These are phyloP conservation scores for Heliamphora pulchella DNA, from an alignment of 179 eudicot genomes.

Conservation along the genomic window DNA sequence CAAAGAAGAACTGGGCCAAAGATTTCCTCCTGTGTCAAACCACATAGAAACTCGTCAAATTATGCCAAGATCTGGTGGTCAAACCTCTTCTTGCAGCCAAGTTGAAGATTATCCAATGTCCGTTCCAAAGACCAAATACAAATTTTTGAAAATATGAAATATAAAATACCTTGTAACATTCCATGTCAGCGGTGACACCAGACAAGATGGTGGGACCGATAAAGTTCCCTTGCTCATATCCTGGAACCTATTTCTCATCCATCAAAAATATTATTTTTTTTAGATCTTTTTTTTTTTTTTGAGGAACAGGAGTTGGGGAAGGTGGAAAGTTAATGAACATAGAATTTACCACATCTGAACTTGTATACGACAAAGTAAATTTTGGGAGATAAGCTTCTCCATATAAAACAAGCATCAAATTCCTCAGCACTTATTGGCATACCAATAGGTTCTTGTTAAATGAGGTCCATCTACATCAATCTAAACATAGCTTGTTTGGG, in stretches of 20 bases:
- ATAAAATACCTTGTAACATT: slow-evolving; percentile 76
- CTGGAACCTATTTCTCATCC: slow-evolving; percentile 58
- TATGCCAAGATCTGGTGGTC: slow-evolving; percentile 2
- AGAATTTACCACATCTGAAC: neutral
- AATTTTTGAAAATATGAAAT: neutral
- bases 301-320: neutral
- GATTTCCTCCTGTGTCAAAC: slow-evolving; percentile 70
- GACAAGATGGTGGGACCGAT: slow-evolving; percentile 88
- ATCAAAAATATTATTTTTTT: neutral
- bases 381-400: neutral
- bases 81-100: neutral
- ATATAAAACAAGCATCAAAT: neutral
- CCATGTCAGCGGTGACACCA: slow-evolving; percentile 84
- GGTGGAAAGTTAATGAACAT: neutral
- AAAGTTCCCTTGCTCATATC: slow-evolving; percentile 90
- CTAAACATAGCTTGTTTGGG: slow-evolving; percentile 1
- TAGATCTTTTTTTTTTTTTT: neutral
- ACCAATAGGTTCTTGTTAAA: neutral
- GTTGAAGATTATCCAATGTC: neutral
- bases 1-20: slow-evolving; percentile 95
- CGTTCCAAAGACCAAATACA: neutral
- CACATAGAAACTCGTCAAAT: neutral
- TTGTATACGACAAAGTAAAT: neutral
- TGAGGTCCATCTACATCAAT: neutral
- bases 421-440: neutral